Base-by-base conservation (phyloP, 2,329 filamentous ascomycete species). In the Penicillium sclerotiorum region DNA sequence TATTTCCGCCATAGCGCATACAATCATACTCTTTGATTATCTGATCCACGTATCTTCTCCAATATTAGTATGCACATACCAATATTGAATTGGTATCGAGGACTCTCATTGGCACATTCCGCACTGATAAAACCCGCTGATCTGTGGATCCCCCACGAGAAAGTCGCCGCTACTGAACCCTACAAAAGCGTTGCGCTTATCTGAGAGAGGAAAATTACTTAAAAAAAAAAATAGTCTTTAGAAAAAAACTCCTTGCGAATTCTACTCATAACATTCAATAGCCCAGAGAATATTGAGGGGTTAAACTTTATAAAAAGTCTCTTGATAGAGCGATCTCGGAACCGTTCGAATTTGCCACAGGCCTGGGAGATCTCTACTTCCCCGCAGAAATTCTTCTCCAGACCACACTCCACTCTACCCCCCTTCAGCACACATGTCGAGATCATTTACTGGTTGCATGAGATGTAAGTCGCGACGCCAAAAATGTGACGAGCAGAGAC, bases 401-500 rank as follows among this genome's bases (percentile, higher is more conserved):
- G 40, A 37, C 33, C 47, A 39, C 49, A 45, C 41, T 45, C 47
- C 45, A 47, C 42, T 30, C 20, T 17, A 20, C 17, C 8, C 33
- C 21, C 38, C 50, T 28, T 21, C 51, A 56, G 47, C 51, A 53
- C 48, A 35, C 55, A 70, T 73, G 67, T 70, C 70, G 59, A 69
- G 71, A 53, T 75, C 72, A 9, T 72, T 73, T 43, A 68, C 64
- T 43, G 73, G 73, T n/a, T 75, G 73, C 62, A 69, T 68, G 53
- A 66, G 72, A 59, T 74, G 73, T 69, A 74, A 73, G 61, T 62
- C 67, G 41, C 70, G 73, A 30, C 69, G 73, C 45, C 71, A 75
- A 54, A 75, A 75, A 70, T 76, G 73, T 61, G 73, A 76, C 53
- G 73, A 76, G 58, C 61, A 65, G 44, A 67, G 67, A 49, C 73